Conservation (phyloP, 148 eudicot species). For the Vaccinium darrowii region DNA sequence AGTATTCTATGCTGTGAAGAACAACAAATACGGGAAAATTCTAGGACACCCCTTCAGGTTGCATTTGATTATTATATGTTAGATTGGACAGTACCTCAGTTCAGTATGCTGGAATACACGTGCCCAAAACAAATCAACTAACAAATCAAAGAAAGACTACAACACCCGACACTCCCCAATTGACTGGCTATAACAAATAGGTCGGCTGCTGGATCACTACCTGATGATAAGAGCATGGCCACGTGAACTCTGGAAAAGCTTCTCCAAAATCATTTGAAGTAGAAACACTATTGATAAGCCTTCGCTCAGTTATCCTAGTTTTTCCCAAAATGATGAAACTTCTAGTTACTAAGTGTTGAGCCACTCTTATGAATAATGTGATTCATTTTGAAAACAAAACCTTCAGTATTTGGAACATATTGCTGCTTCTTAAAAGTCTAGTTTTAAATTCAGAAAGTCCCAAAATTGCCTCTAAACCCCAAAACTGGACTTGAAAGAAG, state of each 20-base stretch:
- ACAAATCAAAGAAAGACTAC: background rate
- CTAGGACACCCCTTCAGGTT: background rate
- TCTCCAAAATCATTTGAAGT: background rate
- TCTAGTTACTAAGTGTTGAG: background rate
- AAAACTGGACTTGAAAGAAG: background rate
- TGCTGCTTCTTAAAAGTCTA: background rate
- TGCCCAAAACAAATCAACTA: background rate
- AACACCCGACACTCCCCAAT: background rate
- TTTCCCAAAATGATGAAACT: background rate
- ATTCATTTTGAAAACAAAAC: background rate
- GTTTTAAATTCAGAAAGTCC: background rate
- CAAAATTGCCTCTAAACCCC: background rate
- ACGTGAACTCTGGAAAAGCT: background rate
- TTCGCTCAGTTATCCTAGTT: background rate
- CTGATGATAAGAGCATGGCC: background rate
- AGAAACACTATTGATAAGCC: background rate
- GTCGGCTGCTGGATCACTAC: background rate
- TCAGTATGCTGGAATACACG: background rate
- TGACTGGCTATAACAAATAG: background rate
- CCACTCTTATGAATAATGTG: background rate
- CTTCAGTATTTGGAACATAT: background rate
- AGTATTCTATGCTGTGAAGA: background rate
- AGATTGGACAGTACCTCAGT: background rate
- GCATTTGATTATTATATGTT: background rate
- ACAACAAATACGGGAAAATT: background rate